phyloP scores from a whole-genome alignment of 176 grass and related monocot species.

The Cenchrus purpureus region DNA sequence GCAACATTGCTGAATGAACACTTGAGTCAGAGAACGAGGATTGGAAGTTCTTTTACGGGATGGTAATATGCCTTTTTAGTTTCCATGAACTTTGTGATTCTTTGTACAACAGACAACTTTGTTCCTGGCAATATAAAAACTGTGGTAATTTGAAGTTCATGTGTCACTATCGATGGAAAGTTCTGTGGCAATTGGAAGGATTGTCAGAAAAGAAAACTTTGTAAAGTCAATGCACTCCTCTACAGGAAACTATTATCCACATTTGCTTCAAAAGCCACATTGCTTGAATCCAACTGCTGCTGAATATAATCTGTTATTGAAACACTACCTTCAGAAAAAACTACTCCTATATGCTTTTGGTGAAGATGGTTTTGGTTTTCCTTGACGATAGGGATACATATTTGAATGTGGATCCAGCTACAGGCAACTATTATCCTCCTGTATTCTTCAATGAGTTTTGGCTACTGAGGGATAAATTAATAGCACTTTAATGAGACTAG shows the following conservation, averaged over 20 bases:
- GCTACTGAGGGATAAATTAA: slow-evolving; percentile 93
- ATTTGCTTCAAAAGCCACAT: neutral
- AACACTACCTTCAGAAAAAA: neutral
- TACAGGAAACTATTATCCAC: neutral
- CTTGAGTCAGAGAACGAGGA: neutral
- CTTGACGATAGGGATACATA: slow-evolving; percentile 70
- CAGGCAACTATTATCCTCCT: slow-evolving; percentile 77
- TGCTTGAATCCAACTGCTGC: slow-evolving; percentile 6
- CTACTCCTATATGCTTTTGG: neutral
- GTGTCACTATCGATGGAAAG: neutral
- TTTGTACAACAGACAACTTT: slow-evolving; percentile 19
- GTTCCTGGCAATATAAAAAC: neutral
- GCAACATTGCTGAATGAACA: neutral
- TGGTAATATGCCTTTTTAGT: neutral
- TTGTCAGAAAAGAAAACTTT: neutral
- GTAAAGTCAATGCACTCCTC: neutral
- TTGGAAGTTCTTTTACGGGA: slow-evolving; percentile 29
- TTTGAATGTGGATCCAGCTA: slow-evolving; percentile 74
- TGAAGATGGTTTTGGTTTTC: slow-evolving; percentile 44
- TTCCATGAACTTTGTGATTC: slow-evolving; percentile 5
- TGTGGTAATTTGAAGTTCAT: neutral
- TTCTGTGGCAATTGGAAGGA: neutral
- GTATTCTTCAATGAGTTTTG: slow-evolving; percentile 98
- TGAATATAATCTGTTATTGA: slow-evolving; percentile 27
- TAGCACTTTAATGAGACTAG: slow-evolving; percentile 70